These are phyloP conservation scores for Aristolochia fimbriata DNA, from an alignment of 164 flowering plant species.

Conservation along the genomic window DNA sequence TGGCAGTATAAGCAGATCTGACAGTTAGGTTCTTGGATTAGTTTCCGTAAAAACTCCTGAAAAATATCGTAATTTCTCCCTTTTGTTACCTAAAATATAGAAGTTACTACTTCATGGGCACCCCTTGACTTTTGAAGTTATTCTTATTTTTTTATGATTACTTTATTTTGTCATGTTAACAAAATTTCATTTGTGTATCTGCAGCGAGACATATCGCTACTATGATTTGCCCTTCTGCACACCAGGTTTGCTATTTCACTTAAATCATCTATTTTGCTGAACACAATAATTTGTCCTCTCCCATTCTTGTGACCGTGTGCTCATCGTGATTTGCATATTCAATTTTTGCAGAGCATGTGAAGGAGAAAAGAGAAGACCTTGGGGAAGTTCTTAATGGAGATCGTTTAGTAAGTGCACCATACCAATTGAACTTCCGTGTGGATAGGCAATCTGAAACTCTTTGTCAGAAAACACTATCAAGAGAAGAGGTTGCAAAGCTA, in stretches of 20 bases:
- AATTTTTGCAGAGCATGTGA: slow-evolving; percentile 11
- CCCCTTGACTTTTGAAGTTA: no score
- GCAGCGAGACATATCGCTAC: slow-evolving; percentile 20
- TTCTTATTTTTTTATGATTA: no score
- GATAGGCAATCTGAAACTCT: slow-evolving; percentile 11
- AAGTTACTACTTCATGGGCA: no score
- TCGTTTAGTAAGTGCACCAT: slow-evolving; percentile 17
- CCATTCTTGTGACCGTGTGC: no score
- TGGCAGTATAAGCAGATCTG: no score
- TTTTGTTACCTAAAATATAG: no score
- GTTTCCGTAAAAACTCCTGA: no score
- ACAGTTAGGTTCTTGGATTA: no score
- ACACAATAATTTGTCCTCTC: no score
- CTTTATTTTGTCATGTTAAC: no score
- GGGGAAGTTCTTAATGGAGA: slow-evolving; percentile 23
- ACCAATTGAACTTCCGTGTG: slow-evolving; percentile 11
- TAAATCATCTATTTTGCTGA: not conserved
- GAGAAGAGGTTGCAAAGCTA: slow-evolving; percentile 11
- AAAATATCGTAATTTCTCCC: no score
- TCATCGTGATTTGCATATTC: not conserved
- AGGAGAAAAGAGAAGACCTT: slow-evolving; percentile 17
- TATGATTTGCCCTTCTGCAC: slow-evolving; percentile 19
- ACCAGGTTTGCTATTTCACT: slow-evolving; percentile 10
- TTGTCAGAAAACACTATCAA: slow-evolving; percentile 15
- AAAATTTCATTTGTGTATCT: slow-evolving; percentile 1